Evolutionary conservation across 2,329 filamentous ascomycete genomes (phyloP), one percentile per base, ranked within the genome.

Genomic region (Microthyrium microscopicum): DNA sequence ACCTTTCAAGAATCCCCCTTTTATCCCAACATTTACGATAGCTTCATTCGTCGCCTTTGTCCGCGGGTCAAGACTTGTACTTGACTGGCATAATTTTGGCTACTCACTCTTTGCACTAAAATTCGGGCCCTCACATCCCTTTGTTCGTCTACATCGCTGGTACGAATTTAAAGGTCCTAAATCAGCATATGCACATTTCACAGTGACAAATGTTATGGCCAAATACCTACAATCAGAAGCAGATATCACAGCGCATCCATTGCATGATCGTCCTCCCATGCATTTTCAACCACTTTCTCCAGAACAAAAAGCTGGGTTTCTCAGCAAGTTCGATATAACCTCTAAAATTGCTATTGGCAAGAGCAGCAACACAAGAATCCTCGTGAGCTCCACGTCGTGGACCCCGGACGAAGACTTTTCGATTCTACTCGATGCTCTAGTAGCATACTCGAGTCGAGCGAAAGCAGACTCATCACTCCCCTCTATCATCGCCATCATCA

Each of bases 61-160:
- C 32, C 76, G 89, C 31, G 77, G 81, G 44, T 92, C 81, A 25
- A 70, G 71, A 36, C 67, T 98, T 4, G 66, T 95, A 39, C 79
- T 95, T 35, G 89, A 98, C 60, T 98, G 89, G 89, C 89, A 98
- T 61, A 98, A 98, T 56, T 95, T 94, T 55, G 89, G 87, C 44
- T 93, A 87, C 65, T 87, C 83, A 6, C 92, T 98, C 45, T 70
- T 98, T 3, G 79, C 68, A 2, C 54, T 77, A 31, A 76, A 74
- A 40, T 58, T 78, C 1, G 70, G 72, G 1, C 41, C 57, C 2
- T 54, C 50, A 5, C 81, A 91, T 48, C 77, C 77, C 0, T 67
- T 94, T n/a, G 83, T 94, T 6, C 64, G 58, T 19, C 50, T 91
- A 6, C 80, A 87, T 17, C 73, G 73, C 41, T 64, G 65, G 48